Conservation (phyloP, 257 asterid species). For the Verbena officinalis region DNA sequence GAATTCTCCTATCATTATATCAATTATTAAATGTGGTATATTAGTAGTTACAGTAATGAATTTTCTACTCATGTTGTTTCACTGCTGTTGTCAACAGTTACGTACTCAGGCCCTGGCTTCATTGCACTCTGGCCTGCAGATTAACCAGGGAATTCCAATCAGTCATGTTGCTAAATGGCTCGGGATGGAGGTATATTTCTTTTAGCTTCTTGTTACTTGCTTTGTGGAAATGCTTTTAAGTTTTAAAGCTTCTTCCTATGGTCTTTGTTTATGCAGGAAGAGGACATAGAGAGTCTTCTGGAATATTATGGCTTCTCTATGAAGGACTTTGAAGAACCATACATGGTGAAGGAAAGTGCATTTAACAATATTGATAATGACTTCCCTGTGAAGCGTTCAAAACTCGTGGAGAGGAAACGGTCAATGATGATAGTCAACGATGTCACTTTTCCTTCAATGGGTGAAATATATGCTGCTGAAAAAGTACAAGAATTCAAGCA, state of each 20-base stretch:
- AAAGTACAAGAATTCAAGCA: slow-evolving; percentile 34
- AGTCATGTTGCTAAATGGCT: slow-evolving; percentile 84
- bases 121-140: slow-evolving; percentile 87
- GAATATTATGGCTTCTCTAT: slow-evolving; percentile 82
- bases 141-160: slow-evolving; percentile 90
- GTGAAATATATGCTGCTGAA: slow-evolving; percentile 36
- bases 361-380: slow-evolving; percentile 74
- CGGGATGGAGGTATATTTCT: slow-evolving; percentile 80
- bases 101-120: slow-evolving; percentile 95
- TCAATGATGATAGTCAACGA: slow-evolving; percentile 60
- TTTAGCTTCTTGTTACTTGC: slow-evolving; percentile 23
- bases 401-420: slow-evolving; percentile 78
- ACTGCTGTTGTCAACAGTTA: slow-evolving; percentile 59
- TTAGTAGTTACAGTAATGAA: slow-evolving; percentile 13
- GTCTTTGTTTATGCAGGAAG: slow-evolving; percentile 62
- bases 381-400: slow-evolving; percentile 83
- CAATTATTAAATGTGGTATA: slow-evolving; percentile 16
- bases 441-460: slow-evolving; percentile 55
- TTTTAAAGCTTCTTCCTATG: slow-evolving; percentile 5
- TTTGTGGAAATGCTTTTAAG: slow-evolving; percentile 23
- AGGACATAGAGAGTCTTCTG: slow-evolving; percentile 71
- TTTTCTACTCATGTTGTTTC: slow-evolving; percentile 24
- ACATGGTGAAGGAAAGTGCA: slow-evolving; percentile 90
- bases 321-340: slow-evolving; percentile 90
- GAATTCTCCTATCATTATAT: not conserved